phyloP scores from a whole-genome alignment of 805 yeast species.

The Myxozyma geophila region DNA sequence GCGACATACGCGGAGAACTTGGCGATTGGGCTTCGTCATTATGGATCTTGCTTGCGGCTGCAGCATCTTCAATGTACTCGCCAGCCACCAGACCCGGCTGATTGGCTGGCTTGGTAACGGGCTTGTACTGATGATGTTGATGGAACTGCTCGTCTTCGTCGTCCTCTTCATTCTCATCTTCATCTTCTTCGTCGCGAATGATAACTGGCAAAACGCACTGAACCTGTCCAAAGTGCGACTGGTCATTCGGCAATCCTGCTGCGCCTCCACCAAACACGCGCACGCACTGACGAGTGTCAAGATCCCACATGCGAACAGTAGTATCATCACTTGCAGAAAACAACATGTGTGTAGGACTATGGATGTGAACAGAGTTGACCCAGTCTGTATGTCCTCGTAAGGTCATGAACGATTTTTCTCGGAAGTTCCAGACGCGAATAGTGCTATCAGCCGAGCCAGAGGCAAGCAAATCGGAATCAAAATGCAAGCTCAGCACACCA shows the following conservation, averaged over 20 bases:
- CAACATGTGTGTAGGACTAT: constrained; percentile 73
- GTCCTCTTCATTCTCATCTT: constrained; percentile 35
- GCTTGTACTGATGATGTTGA: constrained; percentile 23
- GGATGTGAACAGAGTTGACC: constrained; percentile 89
- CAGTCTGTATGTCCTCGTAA: constrained; percentile 91
- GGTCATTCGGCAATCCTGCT: constrained; percentile 28
- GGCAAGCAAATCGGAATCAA: constrained; percentile 78
- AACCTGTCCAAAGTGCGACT: constrained; percentile 91
- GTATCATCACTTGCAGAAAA: constrained; percentile 91
- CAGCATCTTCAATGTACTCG: constrained; percentile 30
- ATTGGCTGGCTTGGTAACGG: constrained; percentile 7
- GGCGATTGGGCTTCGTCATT: constrained; percentile 33
- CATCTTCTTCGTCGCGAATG: constrained; percentile 57
- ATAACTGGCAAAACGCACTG: constrained; percentile 88
- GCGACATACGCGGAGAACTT: constrained; percentile 26
- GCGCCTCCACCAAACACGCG: constrained; percentile 64
- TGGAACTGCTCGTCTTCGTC: constrained; percentile 21
- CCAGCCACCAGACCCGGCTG: constrained; percentile 27
- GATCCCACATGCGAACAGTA: constrained; percentile 94
- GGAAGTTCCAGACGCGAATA: constrained; percentile 96
- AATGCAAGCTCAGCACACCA: constrained; percentile 83
- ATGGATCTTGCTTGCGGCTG: constrained; percentile 17
- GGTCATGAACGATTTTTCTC: constrained; percentile 87
- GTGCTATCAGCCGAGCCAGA: constrained; percentile 93
- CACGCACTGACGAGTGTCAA: constrained; percentile 76